These are phyloP conservation scores for Syzygium jambos DNA, from an alignment of 345 rosid species.

Conservation along the genomic window DNA sequence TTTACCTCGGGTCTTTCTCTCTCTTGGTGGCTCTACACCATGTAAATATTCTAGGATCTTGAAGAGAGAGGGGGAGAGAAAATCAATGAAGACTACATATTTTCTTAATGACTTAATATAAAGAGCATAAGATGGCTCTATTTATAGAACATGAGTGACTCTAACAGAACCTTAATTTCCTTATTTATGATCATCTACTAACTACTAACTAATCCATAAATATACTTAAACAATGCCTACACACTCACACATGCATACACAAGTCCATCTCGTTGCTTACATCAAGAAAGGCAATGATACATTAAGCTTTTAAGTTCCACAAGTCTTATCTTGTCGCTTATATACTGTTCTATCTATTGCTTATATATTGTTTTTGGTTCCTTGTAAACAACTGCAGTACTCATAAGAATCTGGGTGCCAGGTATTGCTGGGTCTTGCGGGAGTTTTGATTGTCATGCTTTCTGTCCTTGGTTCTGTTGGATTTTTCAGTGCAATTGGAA, in stretches of 20 bases:
- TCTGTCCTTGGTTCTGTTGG: constrained; percentile 97
- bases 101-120: too few relatives aligned
- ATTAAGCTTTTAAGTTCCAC: not conserved
- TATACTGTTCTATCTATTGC: not conserved
- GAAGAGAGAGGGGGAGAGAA: too few relatives aligned
- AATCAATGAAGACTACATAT: too few relatives aligned
- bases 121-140: too few relatives aligned
- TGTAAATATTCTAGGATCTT: too few relatives aligned
- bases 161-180: too few relatives aligned
- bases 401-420: constrained; percentile 13
- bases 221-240: not conserved
- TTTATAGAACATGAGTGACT: too few relatives aligned
- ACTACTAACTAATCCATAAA: not conserved
- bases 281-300: not conserved
- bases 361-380: not conserved
- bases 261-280: not conserved
- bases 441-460: constrained; percentile 90
- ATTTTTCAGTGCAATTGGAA: constrained; percentile 80
- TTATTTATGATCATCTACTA: too few relatives aligned
- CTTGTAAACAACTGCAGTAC: not conserved
- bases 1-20: too few relatives aligned
- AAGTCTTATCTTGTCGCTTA: not conserved
- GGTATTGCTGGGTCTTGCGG: constrained; percentile 92
- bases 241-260: not conserved
- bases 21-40: too few relatives aligned